Base-by-base conservation (phyloP, 2,329 filamentous ascomycete genomes). In the Emergomyces africanus region DNA sequence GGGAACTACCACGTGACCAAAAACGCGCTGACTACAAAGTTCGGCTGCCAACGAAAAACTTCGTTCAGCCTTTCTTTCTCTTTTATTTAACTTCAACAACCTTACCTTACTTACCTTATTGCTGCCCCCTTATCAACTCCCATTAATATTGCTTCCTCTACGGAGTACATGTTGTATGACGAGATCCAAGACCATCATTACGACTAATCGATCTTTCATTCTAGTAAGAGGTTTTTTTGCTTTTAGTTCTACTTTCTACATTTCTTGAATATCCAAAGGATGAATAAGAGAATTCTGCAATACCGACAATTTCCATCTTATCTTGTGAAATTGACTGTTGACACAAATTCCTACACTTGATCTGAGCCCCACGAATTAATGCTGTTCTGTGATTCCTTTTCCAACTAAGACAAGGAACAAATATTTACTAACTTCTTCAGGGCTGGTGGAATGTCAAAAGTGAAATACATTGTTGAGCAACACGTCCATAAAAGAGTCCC, bases 231-330 rank as follows among this genome's bases (percentile, higher is more conserved):
- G 25, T 35, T 39, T 35, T 39, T n/a, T n/a, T 54, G n/a, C 33
- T 23, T 25, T 56, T 23, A 5, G n/a, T n/a, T n/a, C n/a, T n/a
- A n/a, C n/a, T n/a, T 10, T 28, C 6, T 39, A 30, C 35, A 10
- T 46, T 39, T 57, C 44, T 14, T 28, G 23, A 37, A 49, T 18
- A 48, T 56, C 25, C 10, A 51, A 46, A 68, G 68, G 73, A 75
- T 75, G 71, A 75, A 66, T 67, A 62, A 65, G 72, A 72, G 74
- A 75, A 71, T 75, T 75, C 73, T 75, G 73, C 74, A 75, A 75
- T 74, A 62, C 73, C 58, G 72, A 75, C 72, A 74, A 66, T 71
- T 72, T 72, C 72, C 72, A 61, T 62, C 56, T 50, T 20, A 49
- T 48, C 25, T 62, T 67, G 73, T 70, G 73, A 73, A 72, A 72